Evolutionary conservation across 805 yeast genomes (phyloP), one percentile per base, ranked within the genome.

Genomic region (Hanseniaspora valbyensis): DNA sequence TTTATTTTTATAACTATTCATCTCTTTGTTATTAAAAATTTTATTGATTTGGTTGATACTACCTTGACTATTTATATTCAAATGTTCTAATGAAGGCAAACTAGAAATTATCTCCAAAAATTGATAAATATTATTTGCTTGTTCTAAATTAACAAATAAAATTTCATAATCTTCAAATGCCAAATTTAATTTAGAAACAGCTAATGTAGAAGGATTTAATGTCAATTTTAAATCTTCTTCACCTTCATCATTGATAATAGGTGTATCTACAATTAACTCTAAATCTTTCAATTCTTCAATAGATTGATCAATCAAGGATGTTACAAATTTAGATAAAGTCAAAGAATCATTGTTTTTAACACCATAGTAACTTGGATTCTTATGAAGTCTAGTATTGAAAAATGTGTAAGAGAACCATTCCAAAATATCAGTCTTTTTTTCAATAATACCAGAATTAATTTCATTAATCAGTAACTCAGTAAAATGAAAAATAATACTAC

Each of bases 281-380:
- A 79, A 75, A 1, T 76, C 76, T 16, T 63, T 61, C 40, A 92
- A 68, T 19, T 85, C 94, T 29, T 71, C 71, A 54, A 90, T 59
- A 0, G 85, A 71, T 5, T 66, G 68, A 60, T 92, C 97, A 12
- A 90, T 82, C 12, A 87, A 61, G 42, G 88, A 96, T 0, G 96
- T 88, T 38, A 92, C 66, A 62, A 73, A 86, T 49, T 83, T 89
- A 1, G 95, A 86, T 6, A 90, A 63, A 0, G 94, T 95, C 28
- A 73, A 64, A 40, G 77, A 77, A 1, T 83, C 67, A 2, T 73
- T 69, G 54, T 81, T 84, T 37, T 69, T 69, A 7, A 86, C 74
- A n/a, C 88, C 95, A 60, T 92, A 92, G 61, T 75, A 92, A 53
- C 92, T 78, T 3, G 98, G 96, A 62, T 92, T 92, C 32, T 76